These are phyloP conservation scores for Fusarium sp. DNA, from an alignment of 2,329 filamentous ascomycete species.

Conservation along the genomic window DNA sequence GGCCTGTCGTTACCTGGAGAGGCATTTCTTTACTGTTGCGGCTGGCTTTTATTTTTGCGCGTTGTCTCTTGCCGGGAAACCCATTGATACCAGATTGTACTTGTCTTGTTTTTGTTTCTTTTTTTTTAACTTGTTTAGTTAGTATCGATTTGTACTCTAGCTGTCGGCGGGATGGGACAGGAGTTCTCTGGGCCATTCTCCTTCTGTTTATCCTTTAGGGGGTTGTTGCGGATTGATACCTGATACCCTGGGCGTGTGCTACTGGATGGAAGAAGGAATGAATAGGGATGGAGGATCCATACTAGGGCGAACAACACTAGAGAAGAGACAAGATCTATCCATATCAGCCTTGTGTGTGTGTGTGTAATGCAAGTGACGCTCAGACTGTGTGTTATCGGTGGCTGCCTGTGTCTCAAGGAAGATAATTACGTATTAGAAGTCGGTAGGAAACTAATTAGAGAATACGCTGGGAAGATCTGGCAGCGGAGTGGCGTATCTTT, in stretches of 20 bases:
- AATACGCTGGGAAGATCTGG: neutral
- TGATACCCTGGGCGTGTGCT: conserved; percentile 30
- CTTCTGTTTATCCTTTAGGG: conserved; percentile 16
- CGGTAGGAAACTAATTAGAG: neutral
- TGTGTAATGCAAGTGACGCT: neutral
- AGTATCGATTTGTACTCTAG: conserved; percentile 3
- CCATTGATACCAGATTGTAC: conserved; percentile 36
- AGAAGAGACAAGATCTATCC: conserved; percentile 4
- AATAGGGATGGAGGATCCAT: neutral
- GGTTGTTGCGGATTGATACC: conserved; percentile 15
- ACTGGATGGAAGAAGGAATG: neutral
- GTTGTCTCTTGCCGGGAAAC: conserved; percentile 12
- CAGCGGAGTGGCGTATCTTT: conserved; percentile 1
- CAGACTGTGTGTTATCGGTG: neutral
- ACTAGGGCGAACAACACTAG: conserved; percentile 18
- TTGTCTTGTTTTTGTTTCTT: conserved; percentile 3
- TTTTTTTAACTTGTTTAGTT: conserved; percentile 12
- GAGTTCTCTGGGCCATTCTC: conserved; percentile 25
- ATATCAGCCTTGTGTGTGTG: neutral
- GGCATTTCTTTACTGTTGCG: neutral
- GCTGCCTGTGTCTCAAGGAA: neutral
- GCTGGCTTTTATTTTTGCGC: conserved; percentile 4
- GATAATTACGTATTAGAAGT: neutral
- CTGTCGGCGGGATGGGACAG: conserved; percentile 12
- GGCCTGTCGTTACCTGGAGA: neutral